These are phyloP conservation scores for Tricholoma furcatifolium DNA, from an alignment of 768 basidiomycete genomes.

Conservation along the genomic window DNA sequence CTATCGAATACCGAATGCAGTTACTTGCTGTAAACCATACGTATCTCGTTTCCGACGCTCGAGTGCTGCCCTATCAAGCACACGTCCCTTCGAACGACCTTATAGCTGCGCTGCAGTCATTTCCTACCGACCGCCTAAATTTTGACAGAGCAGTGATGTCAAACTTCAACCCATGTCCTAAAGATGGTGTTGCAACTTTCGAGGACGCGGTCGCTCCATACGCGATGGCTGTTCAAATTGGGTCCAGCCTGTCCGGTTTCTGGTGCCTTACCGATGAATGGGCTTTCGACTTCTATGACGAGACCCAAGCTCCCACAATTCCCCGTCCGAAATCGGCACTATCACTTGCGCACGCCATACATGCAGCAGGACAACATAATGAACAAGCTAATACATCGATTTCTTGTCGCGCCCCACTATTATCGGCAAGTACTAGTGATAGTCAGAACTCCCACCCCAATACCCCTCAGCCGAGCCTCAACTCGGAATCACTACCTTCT, in stretches of 20 bases:
- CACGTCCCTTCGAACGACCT: conserved; percentile 54
- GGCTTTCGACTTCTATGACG: conserved; percentile 50
- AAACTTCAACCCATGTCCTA: conserved; percentile 53
- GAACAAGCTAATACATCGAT: conserved; percentile 16
- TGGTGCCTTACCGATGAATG: conserved; percentile 79
- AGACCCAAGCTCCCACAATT: conserved; percentile 15
- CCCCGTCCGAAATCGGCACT: conserved; percentile 10
- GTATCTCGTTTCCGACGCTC: conserved; percentile 48
- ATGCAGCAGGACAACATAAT: conserved; percentile 44
- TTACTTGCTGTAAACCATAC: conserved; percentile 57
- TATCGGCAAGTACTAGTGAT: neutral
- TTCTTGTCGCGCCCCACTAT: conserved; percentile 3
- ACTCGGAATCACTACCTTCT: conserved; percentile 13
- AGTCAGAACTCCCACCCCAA: conserved; percentile 7
- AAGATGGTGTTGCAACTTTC: conserved; percentile 33
- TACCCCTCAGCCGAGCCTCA: conserved; percentile 18
- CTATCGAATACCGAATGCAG: conserved; percentile 64
- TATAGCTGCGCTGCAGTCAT: conserved; percentile 45
- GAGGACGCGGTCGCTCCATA: conserved; percentile 58
- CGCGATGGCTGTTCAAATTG: conserved; percentile 72
- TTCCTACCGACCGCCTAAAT: conserved; percentile 42
- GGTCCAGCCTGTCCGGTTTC: conserved; percentile 54
- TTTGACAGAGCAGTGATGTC: conserved; percentile 38
- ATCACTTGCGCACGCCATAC: conserved; percentile 33
- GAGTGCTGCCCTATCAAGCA: conserved; percentile 75